These are phyloP conservation scores for Ochromonas danica DNA, from an alignment of 108 stramenopile genomes.

Conservation along the genomic window DNA sequence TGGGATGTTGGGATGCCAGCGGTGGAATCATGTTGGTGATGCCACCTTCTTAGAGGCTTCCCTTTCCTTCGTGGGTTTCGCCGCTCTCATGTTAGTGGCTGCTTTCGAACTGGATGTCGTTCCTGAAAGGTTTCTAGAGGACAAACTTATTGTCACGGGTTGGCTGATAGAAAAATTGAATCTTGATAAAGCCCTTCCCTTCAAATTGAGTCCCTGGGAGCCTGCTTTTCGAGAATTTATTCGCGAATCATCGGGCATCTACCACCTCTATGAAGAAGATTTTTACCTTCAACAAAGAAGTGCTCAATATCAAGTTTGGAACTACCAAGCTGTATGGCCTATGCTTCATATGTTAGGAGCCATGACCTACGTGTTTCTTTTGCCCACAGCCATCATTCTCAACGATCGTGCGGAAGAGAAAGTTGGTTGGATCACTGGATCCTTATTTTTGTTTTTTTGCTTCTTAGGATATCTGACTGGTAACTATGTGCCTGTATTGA, in stretches of 20 bases:
- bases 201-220: not conserved
- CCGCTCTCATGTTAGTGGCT: slow-evolving; percentile 4
- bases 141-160: slow-evolving; percentile 29
- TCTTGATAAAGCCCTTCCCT: not conserved
- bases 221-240: slow-evolving; percentile 18
- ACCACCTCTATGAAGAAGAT: slow-evolving; percentile 32
- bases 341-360: slow-evolving; percentile 24
- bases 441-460: slow-evolving; percentile 22
- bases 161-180: slow-evolving; percentile 24
- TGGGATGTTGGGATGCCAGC: not conserved
- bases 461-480: slow-evolving; percentile 25
- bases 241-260: not conserved
- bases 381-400: slow-evolving; percentile 8
- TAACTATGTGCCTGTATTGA: slow-evolving; percentile 21
- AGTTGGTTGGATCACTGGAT: slow-evolving; percentile 25
- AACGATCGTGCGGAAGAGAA: slow-evolving; percentile 11
- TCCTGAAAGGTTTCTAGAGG: slow-evolving; percentile 25
- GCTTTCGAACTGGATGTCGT: slow-evolving; percentile 31
- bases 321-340: slow-evolving; percentile 3
- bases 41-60: not conserved
- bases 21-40: slow-evolving; percentile 7
- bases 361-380: not conserved
- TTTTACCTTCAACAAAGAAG: not conserved
- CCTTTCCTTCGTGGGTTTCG: slow-evolving; percentile 6
- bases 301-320: not conserved